phyloP scores from a whole-genome alignment of 2,329 filamentous ascomycete species.

The Tolypocladium inflatum region DNA sequence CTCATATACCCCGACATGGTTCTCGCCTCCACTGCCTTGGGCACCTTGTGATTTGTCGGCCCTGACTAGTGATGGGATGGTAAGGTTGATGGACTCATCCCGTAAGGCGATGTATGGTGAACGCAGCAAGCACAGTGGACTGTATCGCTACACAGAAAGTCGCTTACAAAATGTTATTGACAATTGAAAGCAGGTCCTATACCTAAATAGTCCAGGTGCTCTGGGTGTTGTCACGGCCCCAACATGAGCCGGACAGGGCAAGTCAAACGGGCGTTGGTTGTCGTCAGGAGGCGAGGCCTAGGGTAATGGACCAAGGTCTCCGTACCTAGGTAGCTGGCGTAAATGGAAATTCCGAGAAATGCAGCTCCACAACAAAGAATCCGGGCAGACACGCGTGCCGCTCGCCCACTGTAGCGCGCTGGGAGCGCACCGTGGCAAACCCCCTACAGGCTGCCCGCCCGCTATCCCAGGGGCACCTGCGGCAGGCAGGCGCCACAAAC shows the following conservation, averaged over 20 bases:
- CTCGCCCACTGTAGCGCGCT: not conserved
- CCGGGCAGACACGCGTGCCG: not conserved
- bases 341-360: not conserved
- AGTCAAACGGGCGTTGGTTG: too few species aligned
- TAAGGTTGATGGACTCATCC: too few species aligned
- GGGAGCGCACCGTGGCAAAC: not conserved
- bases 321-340: not conserved
- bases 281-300: not conserved
- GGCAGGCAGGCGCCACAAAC: not conserved
- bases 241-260: too few species aligned
- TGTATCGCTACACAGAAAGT: too few species aligned
- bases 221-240: too few species aligned
- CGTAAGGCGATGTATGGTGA: too few species aligned
- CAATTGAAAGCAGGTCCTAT: too few species aligned
- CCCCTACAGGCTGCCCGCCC: not conserved
- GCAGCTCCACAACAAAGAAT: not conserved
- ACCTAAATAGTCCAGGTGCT: too few species aligned
- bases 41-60: too few species aligned
- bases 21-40: not conserved
- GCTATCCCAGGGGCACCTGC: slow-evolving; percentile 3
- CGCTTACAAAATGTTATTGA: too few species aligned
- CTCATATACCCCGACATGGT: not conserved
- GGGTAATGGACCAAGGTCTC: not conserved
- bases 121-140: too few species aligned
- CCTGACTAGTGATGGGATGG: too few species aligned